Evolutionary conservation across 768 basidiomycete genomes (phyloP), one percentile per base, ranked within the genome.

Genomic region (Holtermanniella nyarrowii): DNA sequence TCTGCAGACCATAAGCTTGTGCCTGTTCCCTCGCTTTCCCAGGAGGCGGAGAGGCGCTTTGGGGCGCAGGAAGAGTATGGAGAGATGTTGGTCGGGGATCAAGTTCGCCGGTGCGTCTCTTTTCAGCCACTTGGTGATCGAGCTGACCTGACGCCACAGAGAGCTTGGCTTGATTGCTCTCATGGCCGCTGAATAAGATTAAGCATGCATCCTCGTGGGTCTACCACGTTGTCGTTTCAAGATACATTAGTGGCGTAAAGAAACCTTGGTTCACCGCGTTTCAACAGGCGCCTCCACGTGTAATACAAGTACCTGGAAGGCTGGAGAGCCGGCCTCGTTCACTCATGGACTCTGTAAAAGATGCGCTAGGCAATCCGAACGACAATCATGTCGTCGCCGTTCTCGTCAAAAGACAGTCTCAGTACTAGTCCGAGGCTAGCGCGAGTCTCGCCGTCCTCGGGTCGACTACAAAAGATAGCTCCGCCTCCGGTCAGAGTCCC

Each of bases 1-100:
- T 86, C 82, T 0, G 88, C 89, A 1, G 86, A 90, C 68, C 81
- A 79, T 52, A 82, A 86, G 47, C 77, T 90, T n/a, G 74, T 71
- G 5, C 81, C 86, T 1, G 78, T 88, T 2, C 77, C 80, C 5
- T 57, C 68, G 0, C 74, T 91, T 20, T 59, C 69, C 10, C 71
- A 74, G 4, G 77, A 77, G 26, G 80, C 82, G 1, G 72, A 74
- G 13, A 68, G 65, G 5, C 57, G 81, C 1, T 71, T 71, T 52
- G 70, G 70, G 0, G 27, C 51, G 31, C 73, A 76, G 44, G 72
- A 76, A 10, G 71, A 76, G 22, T 88, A 85, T 65, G 77, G 78
- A 55, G 78, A 77, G 7, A 85, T 91, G 82, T 84, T 87, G 66
- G 89, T 90, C 41, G 89, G 89, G 3, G 80, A 86, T 65, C 86